phyloP scores from a whole-genome alignment of 305 asterid species.

The Petunia hybrid region DNA sequence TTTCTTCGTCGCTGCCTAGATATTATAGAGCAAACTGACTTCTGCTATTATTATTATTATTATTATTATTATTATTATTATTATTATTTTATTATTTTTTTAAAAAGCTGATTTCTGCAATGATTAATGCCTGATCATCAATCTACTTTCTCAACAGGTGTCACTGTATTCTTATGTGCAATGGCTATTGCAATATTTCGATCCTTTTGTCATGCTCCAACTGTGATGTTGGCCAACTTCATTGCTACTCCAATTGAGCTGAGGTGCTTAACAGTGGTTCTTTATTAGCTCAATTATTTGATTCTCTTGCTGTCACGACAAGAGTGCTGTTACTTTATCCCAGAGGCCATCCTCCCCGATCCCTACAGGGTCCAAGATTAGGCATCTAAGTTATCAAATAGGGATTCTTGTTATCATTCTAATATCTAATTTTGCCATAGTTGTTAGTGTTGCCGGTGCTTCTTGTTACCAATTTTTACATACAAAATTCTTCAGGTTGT shows the following conservation, averaged over 20 bases:
- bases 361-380: background rate
- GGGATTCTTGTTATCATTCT: background rate
- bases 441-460: background rate
- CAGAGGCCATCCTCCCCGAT: background rate
- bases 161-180: slow-evolving; percentile 84
- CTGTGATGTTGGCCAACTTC: slow-evolving; percentile 88
- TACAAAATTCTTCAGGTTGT: slow-evolving; percentile 13
- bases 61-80: too few relatives aligned
- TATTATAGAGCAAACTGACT: background rate
- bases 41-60: background rate
- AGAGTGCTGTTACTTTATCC: background rate
- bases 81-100: too few relatives aligned
- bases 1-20: background rate
- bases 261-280: slow-evolving; percentile 47
- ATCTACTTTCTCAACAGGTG: slow-evolving; percentile 59
- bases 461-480: background rate
- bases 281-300: slow-evolving; percentile 3
- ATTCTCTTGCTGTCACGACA: background rate
- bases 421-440: background rate
- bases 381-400: background rate
- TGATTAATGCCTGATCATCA: slow-evolving; percentile 33
- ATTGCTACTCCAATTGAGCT: slow-evolving; percentile 87
- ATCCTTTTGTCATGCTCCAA: slow-evolving; percentile 85
- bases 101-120: too few relatives aligned
- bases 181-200: slow-evolving; percentile 77